Evolutionary conservation across 2,329 filamentous ascomycete genomes (phyloP).

Genomic region (Paraconiothyrium brasiliense): DNA sequence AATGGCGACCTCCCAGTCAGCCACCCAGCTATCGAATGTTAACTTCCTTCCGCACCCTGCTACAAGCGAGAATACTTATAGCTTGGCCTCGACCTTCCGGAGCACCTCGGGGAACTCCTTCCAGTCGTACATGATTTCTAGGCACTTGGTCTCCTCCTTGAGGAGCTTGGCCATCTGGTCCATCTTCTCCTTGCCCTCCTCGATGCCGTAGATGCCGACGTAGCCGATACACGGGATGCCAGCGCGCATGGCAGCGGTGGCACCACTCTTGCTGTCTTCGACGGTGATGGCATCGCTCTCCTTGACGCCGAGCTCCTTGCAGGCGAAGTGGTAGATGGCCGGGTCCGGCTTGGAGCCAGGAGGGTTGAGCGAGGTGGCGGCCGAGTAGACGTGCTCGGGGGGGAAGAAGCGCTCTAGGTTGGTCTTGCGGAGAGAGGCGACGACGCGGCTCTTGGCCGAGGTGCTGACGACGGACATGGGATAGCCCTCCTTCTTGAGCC

Average conservation of each 20-base stretch:
- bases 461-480: conserved; percentile 82
- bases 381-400: conserved; percentile 79
- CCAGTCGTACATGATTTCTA: conserved; percentile 63
- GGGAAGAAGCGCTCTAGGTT: conserved; percentile 82
- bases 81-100: conserved; percentile 57
- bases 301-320: conserved; percentile 76
- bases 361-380: conserved; percentile 77
- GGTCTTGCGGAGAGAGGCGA: conserved; percentile 80
- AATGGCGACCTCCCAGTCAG: conserved; percentile 2
- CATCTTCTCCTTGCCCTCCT: conserved; percentile 55
- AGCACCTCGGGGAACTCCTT: conserved; percentile 60
- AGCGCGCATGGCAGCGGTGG: conserved; percentile 78
- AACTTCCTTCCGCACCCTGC: neutral
- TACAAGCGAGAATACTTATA: conserved; percentile 33
- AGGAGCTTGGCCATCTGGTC: conserved; percentile 61
- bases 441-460: conserved; percentile 79
- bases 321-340: conserved; percentile 83
- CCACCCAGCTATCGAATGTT: conserved; percentile 2
- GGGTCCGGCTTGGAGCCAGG: conserved; percentile 94
- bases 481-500: conserved; percentile 72
- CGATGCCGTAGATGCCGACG: conserved; percentile 69
- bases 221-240: conserved; percentile 85
- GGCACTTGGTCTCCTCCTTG: conserved; percentile 58
- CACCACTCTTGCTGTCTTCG: conserved; percentile 89
- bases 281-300: conserved; percentile 79